Conservation (phyloP, 805 yeast genomes). For the Suhomyces sp. region DNA sequence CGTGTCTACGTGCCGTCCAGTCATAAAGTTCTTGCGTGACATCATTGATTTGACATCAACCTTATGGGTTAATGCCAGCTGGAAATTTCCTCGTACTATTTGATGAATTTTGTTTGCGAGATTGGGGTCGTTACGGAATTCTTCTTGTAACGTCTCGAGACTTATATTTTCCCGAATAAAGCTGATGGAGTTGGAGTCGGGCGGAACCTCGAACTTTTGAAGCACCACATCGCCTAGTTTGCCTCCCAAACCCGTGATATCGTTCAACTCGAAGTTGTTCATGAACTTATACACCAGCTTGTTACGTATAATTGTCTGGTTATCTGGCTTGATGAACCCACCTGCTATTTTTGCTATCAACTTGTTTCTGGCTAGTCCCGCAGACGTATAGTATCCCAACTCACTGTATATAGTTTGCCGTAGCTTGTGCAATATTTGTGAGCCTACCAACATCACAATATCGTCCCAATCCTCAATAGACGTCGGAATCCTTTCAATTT, state of each 20-base stretch:
- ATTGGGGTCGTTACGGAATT: slow-evolving; percentile 38
- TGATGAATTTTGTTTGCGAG: slow-evolving; percentile 56
- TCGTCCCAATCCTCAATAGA: slow-evolving; percentile 67
- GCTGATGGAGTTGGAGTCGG: slow-evolving; percentile 41
- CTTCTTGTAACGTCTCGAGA: slow-evolving; percentile 17
- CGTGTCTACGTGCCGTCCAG: slow-evolving; percentile 47
- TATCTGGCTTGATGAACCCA: slow-evolving; percentile 79
- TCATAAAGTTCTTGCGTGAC: slow-evolving; percentile 76
- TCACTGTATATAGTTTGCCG: slow-evolving; percentile 50
- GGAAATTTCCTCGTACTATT: slow-evolving; percentile 61
- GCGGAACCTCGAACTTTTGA: slow-evolving; percentile 50
- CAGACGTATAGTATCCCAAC: slow-evolving; percentile 82
- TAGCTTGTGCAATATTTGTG: slow-evolving; percentile 53
- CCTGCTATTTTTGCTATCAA: slow-evolving; percentile 84
- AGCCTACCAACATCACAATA: slow-evolving; percentile 62
- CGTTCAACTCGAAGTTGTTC: slow-evolving; percentile 58
- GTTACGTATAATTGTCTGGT: slow-evolving; percentile 71
- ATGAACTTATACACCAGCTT: slow-evolving; percentile 51
- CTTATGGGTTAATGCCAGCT: slow-evolving; percentile 53
- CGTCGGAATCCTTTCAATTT: not conserved
- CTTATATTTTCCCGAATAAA: slow-evolving; percentile 51
- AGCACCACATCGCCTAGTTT: slow-evolving; percentile 66
- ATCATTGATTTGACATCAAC: slow-evolving; percentile 81
- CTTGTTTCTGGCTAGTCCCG: slow-evolving; percentile 78
- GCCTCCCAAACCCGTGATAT: slow-evolving; percentile 91